Conservation (phyloP, 2,329 filamentous ascomycete genomes). For the Trichoderma arundinaceum region DNA sequence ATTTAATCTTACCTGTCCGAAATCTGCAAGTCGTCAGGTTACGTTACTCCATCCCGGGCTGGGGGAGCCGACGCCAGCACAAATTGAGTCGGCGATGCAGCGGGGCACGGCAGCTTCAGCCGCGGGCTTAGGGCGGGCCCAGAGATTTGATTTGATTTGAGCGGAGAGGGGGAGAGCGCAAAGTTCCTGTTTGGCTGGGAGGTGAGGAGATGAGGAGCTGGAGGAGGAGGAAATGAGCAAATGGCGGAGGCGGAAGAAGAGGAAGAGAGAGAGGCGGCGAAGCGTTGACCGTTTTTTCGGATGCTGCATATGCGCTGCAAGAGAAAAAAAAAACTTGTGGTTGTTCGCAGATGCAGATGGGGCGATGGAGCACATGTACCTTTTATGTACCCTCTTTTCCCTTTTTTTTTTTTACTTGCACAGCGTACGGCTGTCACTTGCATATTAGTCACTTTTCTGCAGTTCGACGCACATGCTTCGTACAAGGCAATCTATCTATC, state of each 20-base stretch:
- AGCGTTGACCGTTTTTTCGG: constrained; percentile 6
- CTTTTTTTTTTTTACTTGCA: neutral
- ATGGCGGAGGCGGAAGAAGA: neutral
- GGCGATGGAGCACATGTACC: constrained; percentile 1
- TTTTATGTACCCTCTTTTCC: neutral
- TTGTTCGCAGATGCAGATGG: constrained; percentile 21
- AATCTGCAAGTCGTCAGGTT: neutral
- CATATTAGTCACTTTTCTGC: neutral
- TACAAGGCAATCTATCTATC: constrained; percentile 7
- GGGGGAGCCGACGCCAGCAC: neutral
- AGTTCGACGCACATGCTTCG: neutral
- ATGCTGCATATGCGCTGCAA: neutral
- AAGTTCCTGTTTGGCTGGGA: no score
- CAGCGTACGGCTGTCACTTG: neutral
- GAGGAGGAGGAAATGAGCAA: neutral
- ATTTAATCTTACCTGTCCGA: neutral
- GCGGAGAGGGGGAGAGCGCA: neutral
- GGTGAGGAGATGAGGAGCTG: neutral
- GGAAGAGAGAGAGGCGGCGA: neutral
- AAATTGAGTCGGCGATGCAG: constrained; percentile 1
- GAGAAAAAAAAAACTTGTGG: neutral
- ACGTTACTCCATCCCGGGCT: neutral
- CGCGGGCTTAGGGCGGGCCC: neutral
- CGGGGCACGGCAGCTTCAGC: constrained; percentile 15
- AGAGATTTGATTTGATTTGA: neutral